Percentiles rank a stretch among this genome's conserved stretches.
These are phyloP conservation scores for Mucor indicus DNA, from an alignment of 371 early-diverging fungal species.

Conservation along the genomic window DNA sequence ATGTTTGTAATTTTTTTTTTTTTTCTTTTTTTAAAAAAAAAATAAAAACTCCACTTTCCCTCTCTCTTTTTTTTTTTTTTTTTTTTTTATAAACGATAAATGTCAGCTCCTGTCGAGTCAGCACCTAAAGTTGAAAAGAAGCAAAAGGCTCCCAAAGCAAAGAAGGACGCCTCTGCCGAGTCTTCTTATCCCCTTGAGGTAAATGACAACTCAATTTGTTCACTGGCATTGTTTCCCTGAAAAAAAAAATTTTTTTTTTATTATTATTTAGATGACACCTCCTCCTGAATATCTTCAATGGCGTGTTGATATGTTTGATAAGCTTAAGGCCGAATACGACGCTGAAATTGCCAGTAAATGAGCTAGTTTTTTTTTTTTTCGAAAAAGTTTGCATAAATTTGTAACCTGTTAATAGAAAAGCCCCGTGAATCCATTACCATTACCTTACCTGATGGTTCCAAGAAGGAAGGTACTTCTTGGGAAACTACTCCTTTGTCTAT, in stretches of 20 bases:
- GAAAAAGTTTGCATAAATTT: too few relatives aligned
- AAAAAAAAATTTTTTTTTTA: not conserved
- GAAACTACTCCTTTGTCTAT: conserved; percentile 97
- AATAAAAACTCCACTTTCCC: conserved; percentile 1
- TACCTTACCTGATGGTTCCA: conserved; percentile 88
- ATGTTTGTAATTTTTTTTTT: too few relatives aligned
- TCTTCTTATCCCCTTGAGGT: conserved; percentile 59
- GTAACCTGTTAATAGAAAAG: conserved; percentile 48
- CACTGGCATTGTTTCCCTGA: not conserved
- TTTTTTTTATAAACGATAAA: conserved; percentile 9
- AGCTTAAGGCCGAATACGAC: conserved; percentile 76
- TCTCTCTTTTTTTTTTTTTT: too few relatives aligned
- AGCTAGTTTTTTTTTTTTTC: not conserved
- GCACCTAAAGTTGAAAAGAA: conserved; percentile 25
- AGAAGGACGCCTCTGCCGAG: conserved; percentile 49
- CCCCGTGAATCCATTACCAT: conserved; percentile 86
- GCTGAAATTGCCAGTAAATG: conserved; percentile 75
- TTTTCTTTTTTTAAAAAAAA: not conserved
- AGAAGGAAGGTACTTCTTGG: conserved; percentile 87
- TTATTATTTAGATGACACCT: conserved; percentile 52
- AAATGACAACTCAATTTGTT: conserved; percentile 1
- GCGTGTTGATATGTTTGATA: conserved; percentile 91
- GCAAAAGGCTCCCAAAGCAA: conserved; percentile 51
- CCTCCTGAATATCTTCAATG: conserved; percentile 82
- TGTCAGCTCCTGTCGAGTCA: conserved; percentile 50